Percentiles rank a stretch among this genome's conserved stretches.
Evolutionary conservation across 192 early-diverging fungal genomes (phyloP).

Genomic region (Coemansia umbellata): DNA sequence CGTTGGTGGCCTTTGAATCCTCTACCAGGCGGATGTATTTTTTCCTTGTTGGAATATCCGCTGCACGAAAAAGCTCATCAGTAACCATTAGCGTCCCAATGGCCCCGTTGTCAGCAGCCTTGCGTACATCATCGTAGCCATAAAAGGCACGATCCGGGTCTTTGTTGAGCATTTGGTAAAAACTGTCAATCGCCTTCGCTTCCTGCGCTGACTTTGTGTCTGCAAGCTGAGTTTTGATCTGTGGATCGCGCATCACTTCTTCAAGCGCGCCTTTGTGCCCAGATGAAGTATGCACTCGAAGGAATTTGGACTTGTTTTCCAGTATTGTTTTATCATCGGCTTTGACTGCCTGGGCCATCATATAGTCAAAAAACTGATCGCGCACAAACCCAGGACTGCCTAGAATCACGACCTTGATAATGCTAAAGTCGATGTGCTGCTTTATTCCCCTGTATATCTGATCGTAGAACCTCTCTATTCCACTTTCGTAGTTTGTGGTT

Average conservation of each 20-base stretch:
- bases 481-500: constrained; percentile 89
- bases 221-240: constrained; percentile 69
- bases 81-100: constrained; percentile 87
- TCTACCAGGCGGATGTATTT: constrained; percentile 90
- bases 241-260: constrained; percentile 87
- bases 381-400: constrained; percentile 94
- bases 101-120: constrained; percentile 80
- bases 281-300: constrained; percentile 88
- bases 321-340: constrained; percentile 77
- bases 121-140: constrained; percentile 78
- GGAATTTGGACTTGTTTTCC: constrained; percentile 83
- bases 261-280: constrained; percentile 95
- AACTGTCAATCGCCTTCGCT: constrained; percentile 73
- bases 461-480: constrained; percentile 80
- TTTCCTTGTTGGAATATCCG: constrained; percentile 76
- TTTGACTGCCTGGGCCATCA: constrained; percentile 79
- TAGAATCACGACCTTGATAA: constrained; percentile 94
- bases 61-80: constrained; percentile 88
- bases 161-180: constrained; percentile 85
- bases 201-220: constrained; percentile 93
- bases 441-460: constrained; percentile 86
- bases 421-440: constrained; percentile 83
- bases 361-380: constrained; percentile 83
- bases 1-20: constrained; percentile 66
- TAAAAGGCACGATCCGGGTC: constrained; percentile 93